These are phyloP conservation scores for Botryosphaeria dothidea DNA, from an alignment of 2,329 filamentous ascomycete species.

Conservation along the genomic window DNA sequence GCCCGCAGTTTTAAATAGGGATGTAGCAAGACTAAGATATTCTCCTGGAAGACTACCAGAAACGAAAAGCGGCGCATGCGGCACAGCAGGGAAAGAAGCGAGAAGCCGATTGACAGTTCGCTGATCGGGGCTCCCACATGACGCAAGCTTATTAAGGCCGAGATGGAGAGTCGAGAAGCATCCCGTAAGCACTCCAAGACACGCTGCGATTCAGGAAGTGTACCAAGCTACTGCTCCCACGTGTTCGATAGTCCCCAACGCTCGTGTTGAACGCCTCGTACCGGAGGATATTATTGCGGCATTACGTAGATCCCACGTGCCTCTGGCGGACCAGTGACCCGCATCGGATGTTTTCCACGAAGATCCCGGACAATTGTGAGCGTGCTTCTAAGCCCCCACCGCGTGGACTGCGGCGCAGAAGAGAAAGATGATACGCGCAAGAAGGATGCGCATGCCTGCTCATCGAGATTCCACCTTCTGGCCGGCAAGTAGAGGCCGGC, in stretches of 20 bases:
- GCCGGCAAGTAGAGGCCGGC: neutral
- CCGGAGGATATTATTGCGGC: neutral
- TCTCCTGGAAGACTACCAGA: neutral
- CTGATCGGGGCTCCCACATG: no score
- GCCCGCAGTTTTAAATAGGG: neutral
- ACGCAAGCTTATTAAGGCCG: no score
- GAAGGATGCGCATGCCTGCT: neutral
- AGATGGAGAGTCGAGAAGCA: no score
- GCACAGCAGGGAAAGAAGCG: no score
- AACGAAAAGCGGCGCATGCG: neutral
- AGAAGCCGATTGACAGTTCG: neutral
- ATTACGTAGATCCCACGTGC: slow-evolving; percentile 6
- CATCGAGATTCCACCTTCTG: neutral
- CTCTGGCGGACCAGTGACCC: neutral
- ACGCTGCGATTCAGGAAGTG: no score
- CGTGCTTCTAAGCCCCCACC: neutral
- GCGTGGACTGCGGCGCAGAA: neutral
- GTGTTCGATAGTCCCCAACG: no score
- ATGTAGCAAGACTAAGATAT: neutral
- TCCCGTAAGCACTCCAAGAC: no score
- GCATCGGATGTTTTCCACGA: neutral
- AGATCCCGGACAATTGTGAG: neutral
- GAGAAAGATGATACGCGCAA: neutral
- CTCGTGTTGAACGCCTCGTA: neutral
- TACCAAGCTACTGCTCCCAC: no score